Evolutionary conservation across 148 eudicot species (phyloP).

Genomic region (Tetragonia tetragonoides): DNA sequence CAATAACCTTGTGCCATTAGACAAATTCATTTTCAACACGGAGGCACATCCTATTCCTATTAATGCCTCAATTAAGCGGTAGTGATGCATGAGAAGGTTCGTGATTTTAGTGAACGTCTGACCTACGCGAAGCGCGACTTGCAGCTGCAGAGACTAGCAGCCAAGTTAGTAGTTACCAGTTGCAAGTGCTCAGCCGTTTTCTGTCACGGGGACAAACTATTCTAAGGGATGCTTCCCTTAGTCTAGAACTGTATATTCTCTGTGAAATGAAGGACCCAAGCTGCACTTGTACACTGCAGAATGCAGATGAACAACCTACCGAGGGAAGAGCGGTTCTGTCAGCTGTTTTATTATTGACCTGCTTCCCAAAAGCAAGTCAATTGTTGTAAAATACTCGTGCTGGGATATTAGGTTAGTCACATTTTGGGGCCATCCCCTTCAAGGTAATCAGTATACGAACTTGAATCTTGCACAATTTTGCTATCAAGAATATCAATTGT

Average conservation of each 20-base stretch:
- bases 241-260: background rate
- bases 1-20: constrained; percentile 51
- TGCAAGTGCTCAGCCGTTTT: too few species aligned
- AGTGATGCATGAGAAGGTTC: constrained; percentile 20
- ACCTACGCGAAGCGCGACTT: too few species aligned
- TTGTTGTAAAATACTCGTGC: constrained; percentile 6
- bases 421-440: background rate
- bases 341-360: background rate
- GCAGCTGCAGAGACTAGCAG: too few species aligned
- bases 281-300: background rate
- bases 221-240: background rate
- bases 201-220: too few species aligned
- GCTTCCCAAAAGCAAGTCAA: background rate
- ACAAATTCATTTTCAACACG: constrained; percentile 82
- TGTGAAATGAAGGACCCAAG: background rate
- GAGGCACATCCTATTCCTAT: constrained; percentile 95
- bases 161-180: too few species aligned
- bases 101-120: background rate
- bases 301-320: background rate
- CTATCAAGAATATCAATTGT: background rate
- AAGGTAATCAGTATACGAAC: background rate
- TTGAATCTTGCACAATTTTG: constrained; percentile 3
- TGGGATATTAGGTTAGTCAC: constrained; percentile 5
- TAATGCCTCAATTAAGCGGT: constrained; percentile 27
- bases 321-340: background rate